A percentile compares a stretch with the other conserved stretches of the same genome.
These are phyloP conservation scores for Elsinoe fawcettii DNA, from an alignment of 2,329 filamentous ascomycete species.

Conservation along the genomic window DNA sequence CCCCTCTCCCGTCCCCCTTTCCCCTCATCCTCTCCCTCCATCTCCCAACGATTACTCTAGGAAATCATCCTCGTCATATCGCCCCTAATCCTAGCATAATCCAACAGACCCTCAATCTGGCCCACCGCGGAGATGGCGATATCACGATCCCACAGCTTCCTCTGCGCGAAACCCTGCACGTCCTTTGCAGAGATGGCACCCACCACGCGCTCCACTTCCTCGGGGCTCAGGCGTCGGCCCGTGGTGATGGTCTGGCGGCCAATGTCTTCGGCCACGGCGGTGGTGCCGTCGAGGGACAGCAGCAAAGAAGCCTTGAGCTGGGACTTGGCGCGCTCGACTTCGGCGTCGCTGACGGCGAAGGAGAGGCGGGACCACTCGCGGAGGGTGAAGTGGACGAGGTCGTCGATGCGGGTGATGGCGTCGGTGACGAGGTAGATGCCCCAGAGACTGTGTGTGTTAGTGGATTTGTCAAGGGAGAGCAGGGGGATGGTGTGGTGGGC, in stretches of 20 bases:
- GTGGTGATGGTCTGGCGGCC: constrained; percentile 98
- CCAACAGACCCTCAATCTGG: constrained; percentile 72
- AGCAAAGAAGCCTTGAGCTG: constrained; percentile 98
- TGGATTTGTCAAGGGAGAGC: neutral
- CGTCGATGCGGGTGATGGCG: constrained; percentile 78
- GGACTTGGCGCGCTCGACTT: constrained; percentile 97
- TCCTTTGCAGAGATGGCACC: constrained; percentile 88
- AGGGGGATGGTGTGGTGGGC: constrained; percentile 31
- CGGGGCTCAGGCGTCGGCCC: constrained; percentile 79
- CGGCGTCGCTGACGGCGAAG: constrained; percentile 75
- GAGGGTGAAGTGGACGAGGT: constrained; percentile 96
- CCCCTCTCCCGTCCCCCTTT: neutral
- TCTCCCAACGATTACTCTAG: constrained; percentile 22
- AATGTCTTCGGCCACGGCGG: constrained; percentile 94
- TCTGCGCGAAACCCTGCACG: constrained; percentile 91
- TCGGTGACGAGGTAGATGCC: constrained; percentile 98
- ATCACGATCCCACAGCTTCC: constrained; percentile 96
- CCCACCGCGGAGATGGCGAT: constrained; percentile 89
- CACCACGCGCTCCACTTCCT: constrained; percentile 90
- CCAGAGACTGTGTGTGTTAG: constrained; percentile 67
- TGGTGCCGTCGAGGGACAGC: constrained; percentile 93
- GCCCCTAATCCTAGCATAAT: constrained; percentile 71
- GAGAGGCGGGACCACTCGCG: constrained; percentile 96
- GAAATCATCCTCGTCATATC: constrained; percentile 75
- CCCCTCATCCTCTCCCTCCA: neutral